These are phyloP conservation scores for Saccharomycopsis sp. DNA, from an alignment of 805 yeast genomes.

Conservation along the genomic window DNA sequence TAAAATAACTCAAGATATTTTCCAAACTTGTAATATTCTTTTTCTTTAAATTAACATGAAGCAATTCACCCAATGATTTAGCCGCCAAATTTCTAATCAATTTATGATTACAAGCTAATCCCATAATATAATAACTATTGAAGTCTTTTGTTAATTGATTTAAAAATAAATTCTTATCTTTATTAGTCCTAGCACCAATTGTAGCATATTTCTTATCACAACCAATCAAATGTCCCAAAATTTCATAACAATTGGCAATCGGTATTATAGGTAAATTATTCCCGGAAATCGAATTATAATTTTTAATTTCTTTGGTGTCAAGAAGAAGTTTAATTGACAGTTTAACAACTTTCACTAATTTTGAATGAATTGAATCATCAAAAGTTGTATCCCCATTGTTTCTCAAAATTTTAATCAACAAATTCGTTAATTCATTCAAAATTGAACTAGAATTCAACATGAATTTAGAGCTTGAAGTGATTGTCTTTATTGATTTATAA, in stretches of 20 bases:
- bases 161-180: conserved; percentile 19
- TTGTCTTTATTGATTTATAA: conserved; percentile 14
- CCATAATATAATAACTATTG: conserved; percentile 16
- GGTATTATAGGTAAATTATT: conserved; percentile 16
- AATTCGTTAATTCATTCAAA: conserved; percentile 8
- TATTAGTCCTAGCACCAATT: conserved; percentile 10
- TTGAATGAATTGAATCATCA: conserved; percentile 11
- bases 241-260: conserved; percentile 18
- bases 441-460: not conserved
- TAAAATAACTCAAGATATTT: conserved; percentile 23
- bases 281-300: conserved; percentile 14
- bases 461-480: conserved; percentile 13
- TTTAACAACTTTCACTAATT: conserved; percentile 16
- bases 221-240: conserved; percentile 9
- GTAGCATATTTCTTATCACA: conserved; percentile 16
- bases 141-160: conserved; percentile 19
- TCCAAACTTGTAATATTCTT: conserved; percentile 22
- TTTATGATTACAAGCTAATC: conserved; percentile 20
- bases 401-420: conserved; percentile 14
- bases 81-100: conserved; percentile 27
- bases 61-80: conserved; percentile 30
- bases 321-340: conserved; percentile 11
- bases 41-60: conserved; percentile 21
- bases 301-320: conserved; percentile 14
- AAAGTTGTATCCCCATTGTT: conserved; percentile 12